Base-by-base conservation (phyloP, 2,329 filamentous ascomycete genomes). In the Fusarium torreyae region DNA sequence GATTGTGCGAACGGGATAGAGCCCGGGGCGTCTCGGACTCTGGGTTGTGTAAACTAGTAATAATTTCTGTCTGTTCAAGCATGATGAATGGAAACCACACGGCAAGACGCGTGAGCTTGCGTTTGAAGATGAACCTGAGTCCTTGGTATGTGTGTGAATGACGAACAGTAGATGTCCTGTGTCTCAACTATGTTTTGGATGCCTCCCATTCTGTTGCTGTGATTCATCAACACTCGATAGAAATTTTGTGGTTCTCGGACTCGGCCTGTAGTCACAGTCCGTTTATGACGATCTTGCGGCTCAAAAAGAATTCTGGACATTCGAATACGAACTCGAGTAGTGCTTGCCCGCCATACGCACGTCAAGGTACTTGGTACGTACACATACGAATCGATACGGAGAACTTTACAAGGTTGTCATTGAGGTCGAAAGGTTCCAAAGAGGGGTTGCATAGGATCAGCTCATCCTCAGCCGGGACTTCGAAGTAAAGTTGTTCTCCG, bases 31-130 rank as follows among this genome's bases (percentile, higher is more conserved):
- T 68, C 68, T 72, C 50, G 67, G 69, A 69, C 69, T 75, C 63
- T 61, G 61, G 65, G 69, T 73, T 69, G 67, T 75, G 73, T 75
- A 76, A 75, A 76, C 65, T 76, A 76, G 71, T 76, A 75, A 69
- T 75, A 73, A 69, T 75, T 71, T 71, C 61, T 69, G 64, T 72
- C 70, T 71, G 68, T 75, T 69, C 57, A 68, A 74, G 69, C 71
- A 76, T 72, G 73, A 75, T 69, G 71, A 70, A 73, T 75, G 72
- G 70, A 72, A 71, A 57, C 61, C 59, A 57, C 60, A 63, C 56
- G 53, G 54, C 59, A 58, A 61, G 55, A 56, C 58, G 48, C 45
- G 55, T 57, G 46, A 38, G 59, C 51, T 53, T 57, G 43, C 45
- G 36, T 56, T 57, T 38, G 26, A 67, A 69, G 24, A 33, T 46